Percentiles rank a stretch among this genome's conserved stretches.
Evolutionary conservation across 1,284 basidiomycete species (phyloP).

Genomic region (Ganoderma boninense): DNA sequence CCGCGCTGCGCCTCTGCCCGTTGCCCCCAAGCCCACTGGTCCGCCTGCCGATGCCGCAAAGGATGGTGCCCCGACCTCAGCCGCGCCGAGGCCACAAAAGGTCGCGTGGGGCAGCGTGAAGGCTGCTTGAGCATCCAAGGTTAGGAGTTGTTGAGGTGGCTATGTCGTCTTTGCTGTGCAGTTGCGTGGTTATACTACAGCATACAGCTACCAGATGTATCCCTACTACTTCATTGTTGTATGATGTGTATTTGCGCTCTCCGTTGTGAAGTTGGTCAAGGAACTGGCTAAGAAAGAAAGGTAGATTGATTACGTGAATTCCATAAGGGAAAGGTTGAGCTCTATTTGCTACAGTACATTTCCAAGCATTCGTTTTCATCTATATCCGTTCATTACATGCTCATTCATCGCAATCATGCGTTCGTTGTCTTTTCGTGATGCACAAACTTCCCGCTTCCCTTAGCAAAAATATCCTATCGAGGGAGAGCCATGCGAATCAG

Average conservation of each 20-base stretch:
- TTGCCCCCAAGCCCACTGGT: conserved; percentile 31
- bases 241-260: conserved; percentile 17
- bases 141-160: not conserved
- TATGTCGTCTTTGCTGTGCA: not conserved
- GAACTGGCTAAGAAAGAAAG: not conserved
- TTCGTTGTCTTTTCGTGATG: not conserved
- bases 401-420: conserved; percentile 3
- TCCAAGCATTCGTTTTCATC: too few species aligned
- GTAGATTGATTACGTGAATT: not conserved
- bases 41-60: conserved; percentile 21
- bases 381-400: not conserved
- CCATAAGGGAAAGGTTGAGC: not conserved
- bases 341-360: not conserved
- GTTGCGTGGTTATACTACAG: conserved; percentile 13
- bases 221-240: conserved; percentile 28
- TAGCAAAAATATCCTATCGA: conserved; percentile 46
- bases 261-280: not conserved
- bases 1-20: conserved; percentile 71
- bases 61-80: conserved; percentile 19
- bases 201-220: conserved; percentile 25
- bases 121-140: conserved; percentile 33
- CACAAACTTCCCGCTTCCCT: conserved; percentile 58
- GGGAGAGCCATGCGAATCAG: not conserved
- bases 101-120: conserved; percentile 46
- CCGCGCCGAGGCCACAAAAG: conserved; percentile 36